phyloP scores from a whole-genome alignment of 192 early-diverging fungal species.

The Linnemannia zychae region DNA sequence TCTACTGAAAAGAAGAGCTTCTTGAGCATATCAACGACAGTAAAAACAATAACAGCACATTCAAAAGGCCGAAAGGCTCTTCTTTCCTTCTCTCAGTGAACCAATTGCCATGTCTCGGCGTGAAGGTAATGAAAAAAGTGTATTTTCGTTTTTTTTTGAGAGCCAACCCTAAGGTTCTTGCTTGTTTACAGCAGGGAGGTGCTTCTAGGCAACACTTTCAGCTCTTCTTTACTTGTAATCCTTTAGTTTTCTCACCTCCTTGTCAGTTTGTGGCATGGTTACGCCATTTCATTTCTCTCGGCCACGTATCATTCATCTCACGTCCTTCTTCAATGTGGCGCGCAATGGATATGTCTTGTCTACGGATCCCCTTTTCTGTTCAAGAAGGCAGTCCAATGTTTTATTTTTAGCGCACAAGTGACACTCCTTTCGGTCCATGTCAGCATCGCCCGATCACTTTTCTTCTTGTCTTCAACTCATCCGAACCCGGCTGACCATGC shows the following conservation, averaged over 20 bases:
- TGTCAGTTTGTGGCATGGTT: too few relatives aligned
- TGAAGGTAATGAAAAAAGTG: neutral
- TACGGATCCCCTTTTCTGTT: neutral
- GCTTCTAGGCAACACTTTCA: neutral
- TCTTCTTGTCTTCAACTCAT: neutral
- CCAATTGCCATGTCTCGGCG: slow-evolving; percentile 7
- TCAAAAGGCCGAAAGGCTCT: slow-evolving; percentile 10
- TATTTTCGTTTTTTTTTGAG: slow-evolving; percentile 1
- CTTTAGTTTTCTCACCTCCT: neutral
- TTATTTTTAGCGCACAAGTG: neutral
- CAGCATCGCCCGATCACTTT: neutral
- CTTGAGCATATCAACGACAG: neutral
- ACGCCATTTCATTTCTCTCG: too few relatives aligned
- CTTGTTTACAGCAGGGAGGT: neutral
- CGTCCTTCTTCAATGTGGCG: neutral
- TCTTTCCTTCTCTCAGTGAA: neutral
- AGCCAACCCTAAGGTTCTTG: neutral
- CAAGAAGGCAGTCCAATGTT: neutral
- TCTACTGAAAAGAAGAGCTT: neutral
- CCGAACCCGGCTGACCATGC: neutral
- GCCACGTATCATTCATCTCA: too few relatives aligned
- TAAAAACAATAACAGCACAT: neutral
- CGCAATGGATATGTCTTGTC: neutral
- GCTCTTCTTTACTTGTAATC: neutral
- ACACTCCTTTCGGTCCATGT: neutral